Evolutionary conservation across 2,329 filamentous ascomycete genomes (phyloP).

Genomic region (Sporothrix globosa): DNA sequence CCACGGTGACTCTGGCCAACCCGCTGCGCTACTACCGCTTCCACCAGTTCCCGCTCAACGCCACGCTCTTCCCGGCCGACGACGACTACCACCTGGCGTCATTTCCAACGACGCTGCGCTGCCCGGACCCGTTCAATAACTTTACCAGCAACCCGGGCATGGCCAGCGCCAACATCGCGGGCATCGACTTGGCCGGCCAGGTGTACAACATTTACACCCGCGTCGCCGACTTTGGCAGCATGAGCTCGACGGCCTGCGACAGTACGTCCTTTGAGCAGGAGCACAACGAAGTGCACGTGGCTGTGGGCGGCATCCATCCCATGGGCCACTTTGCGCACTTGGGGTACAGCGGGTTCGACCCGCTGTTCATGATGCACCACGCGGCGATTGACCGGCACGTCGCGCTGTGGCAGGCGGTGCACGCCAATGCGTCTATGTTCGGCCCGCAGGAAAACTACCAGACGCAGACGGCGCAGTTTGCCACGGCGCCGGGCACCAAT

Average conservation of each 20-base stretch:
- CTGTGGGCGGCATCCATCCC: slow-evolving; percentile 42
- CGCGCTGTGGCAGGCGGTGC: slow-evolving; percentile 48
- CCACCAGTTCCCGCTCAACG: slow-evolving; percentile 46
- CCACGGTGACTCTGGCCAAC: slow-evolving; percentile 45
- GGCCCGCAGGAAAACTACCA: slow-evolving; percentile 34
- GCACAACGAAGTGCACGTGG: slow-evolving; percentile 46
- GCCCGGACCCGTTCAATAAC: slow-evolving; percentile 41
- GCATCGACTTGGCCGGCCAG: slow-evolving; percentile 46
- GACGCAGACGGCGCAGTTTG: slow-evolving; percentile 43
- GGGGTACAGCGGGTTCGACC: slow-evolving; percentile 47
- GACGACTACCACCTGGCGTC: slow-evolving; percentile 39
- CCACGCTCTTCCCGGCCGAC: slow-evolving; percentile 37
- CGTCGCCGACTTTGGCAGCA: slow-evolving; percentile 43
- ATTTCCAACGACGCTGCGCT: slow-evolving; percentile 46
- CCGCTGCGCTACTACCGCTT: slow-evolving; percentile 55
- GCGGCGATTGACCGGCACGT: slow-evolving; percentile 61
- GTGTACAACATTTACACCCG: slow-evolving; percentile 48
- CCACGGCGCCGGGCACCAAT: slow-evolving; percentile 45
- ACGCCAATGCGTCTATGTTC: slow-evolving; percentile 43
- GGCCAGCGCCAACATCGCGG: slow-evolving; percentile 45
- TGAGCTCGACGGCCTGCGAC: slow-evolving; percentile 45
- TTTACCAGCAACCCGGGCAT: slow-evolving; percentile 44
- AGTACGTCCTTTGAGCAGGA: slow-evolving; percentile 47
- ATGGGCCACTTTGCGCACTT: slow-evolving; percentile 41
- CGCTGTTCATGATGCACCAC: slow-evolving; percentile 54